Percentiles rank a stretch among this genome's conserved stretches.
phyloP scores from a whole-genome alignment of 768 basidiomycete species.

The Coprinopsis strossmayeri region DNA sequence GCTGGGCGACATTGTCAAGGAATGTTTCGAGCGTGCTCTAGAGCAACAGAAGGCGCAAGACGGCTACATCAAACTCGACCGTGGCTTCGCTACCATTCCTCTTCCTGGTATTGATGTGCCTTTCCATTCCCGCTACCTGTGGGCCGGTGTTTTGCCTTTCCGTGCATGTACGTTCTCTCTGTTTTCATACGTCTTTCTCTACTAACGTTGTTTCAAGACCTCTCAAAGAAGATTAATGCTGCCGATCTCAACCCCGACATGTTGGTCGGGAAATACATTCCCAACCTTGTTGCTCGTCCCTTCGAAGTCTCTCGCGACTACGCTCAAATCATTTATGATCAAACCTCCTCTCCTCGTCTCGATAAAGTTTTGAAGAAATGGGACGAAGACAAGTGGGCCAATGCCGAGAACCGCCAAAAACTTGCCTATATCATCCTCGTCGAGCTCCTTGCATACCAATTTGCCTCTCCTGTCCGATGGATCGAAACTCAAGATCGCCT shows the following conservation, averaged over 20 bases:
- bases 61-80: conserved; percentile 90
- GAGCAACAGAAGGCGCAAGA: conserved; percentile 68
- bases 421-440: conserved; percentile 95
- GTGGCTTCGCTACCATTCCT: conserved; percentile 94
- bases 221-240: conserved; percentile 97
- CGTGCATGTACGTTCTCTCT: conserved; percentile 67
- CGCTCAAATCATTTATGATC: conserved; percentile 92
- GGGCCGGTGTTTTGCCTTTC: conserved; percentile 98
- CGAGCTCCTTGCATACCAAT: conserved; percentile 96
- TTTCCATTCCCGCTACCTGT: conserved; percentile 98
- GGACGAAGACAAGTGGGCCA: conserved; percentile 88
- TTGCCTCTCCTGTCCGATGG: conserved; percentile 98
- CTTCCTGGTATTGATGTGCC: conserved; percentile 97
- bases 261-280: conserved; percentile 92
- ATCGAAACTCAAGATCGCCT: conserved; percentile 97
- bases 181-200: conserved; percentile 2
- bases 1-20: conserved; percentile 85
- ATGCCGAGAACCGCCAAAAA: conserved; percentile 77
- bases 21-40: conserved; percentile 67
- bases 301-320: conserved; percentile 83
- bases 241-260: conserved; percentile 90
- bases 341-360: conserved; percentile 91
- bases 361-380: conserved; percentile 92
- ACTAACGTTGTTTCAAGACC: conserved; percentile 42
- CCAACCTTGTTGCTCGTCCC: conserved; percentile 88